Evolutionary conservation across 2,329 filamentous ascomycete genomes (phyloP), one percentile per base, ranked within the genome.

Genomic region (Triangularia verruculosa): DNA sequence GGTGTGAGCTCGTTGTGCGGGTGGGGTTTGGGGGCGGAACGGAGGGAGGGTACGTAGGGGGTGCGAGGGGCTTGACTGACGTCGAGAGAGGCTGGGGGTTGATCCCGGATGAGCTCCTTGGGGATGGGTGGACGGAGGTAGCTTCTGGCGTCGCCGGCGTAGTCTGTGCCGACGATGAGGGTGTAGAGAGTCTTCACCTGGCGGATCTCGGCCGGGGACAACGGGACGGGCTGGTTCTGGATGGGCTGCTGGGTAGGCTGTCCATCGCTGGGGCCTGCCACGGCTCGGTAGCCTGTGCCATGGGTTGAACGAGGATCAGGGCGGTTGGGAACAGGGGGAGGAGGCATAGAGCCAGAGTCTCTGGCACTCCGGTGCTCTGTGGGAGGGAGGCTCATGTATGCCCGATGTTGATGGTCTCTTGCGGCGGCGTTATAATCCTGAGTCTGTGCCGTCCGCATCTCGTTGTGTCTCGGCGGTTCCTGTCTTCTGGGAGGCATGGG

Each of bases 1-100:
- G 61, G 32, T 15, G 39, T 30, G 20, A 57, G 60, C 20, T 66
- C 59, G 62, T 66, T 64, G 34, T 30, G n/a, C 4, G 62, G 62
- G 51, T 64, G 57, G 52, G 25, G 58, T 4, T 22, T 25, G 12
- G 65, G 65, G 4, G 55, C 62, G 22, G 65, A 61, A 43, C 59
- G 59, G 7, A 52, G 15, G 4, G 54, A 47, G 8, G 63, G 32
- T 9, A 24, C 9, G 57, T 61, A 60, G 20, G 17, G 15, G 54
- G 30, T 56, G 56, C 55, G 27, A 12, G 20, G n/a, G 22, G 15
- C 20, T 55, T 39, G 53, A 17, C 22, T 27, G 52, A 39, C 34
- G 6, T 25, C 13, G 25, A n/a, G 20, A 9, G 27, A 28, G n/a
- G n/a, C n/a, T n/a, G n/a, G 12, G 12, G 8, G 30, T 34, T 11